Evolutionary conservation across 202 grass and related monocot species (phyloP).

Genomic region (Carex arenaria): DNA sequence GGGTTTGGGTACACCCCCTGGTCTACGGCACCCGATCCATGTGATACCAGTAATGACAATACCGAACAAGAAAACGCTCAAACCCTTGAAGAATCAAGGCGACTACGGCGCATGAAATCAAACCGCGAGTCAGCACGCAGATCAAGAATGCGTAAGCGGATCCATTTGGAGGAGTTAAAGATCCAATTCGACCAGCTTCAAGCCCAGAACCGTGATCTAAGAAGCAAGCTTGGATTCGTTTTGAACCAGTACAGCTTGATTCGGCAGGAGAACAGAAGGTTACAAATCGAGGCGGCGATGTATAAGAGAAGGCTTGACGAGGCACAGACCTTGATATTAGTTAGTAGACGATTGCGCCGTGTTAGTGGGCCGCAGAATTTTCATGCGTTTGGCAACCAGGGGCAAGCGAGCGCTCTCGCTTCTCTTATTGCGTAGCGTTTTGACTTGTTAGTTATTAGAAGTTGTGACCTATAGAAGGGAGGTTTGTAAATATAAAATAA

Average conservation of each 20-base stretch:
- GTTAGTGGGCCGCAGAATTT: background rate
- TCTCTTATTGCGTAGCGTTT: background rate
- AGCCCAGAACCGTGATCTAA: background rate
- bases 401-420: background rate
- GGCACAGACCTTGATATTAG: background rate
- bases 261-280: constrained; percentile 16
- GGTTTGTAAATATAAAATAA: background rate
- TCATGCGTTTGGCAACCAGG: background rate
- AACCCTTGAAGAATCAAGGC: background rate
- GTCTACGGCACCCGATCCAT: background rate
- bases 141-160: constrained; percentile 31
- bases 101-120: constrained; percentile 32
- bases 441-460: too few species aligned
- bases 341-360: background rate
- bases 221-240: background rate
- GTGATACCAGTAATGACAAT: background rate
- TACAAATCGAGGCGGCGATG: constrained; percentile 5
- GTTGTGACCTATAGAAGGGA: background rate
- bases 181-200: constrained; percentile 7
- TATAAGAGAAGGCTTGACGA: constrained; percentile 24
- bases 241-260: background rate
- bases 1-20: background rate
- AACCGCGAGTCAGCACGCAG: constrained; percentile 49
- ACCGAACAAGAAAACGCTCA: background rate
- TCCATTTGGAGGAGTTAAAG: constrained; percentile 25